Conservation (phyloP, 179 eudicot species). For the Silene coronaria region DNA sequence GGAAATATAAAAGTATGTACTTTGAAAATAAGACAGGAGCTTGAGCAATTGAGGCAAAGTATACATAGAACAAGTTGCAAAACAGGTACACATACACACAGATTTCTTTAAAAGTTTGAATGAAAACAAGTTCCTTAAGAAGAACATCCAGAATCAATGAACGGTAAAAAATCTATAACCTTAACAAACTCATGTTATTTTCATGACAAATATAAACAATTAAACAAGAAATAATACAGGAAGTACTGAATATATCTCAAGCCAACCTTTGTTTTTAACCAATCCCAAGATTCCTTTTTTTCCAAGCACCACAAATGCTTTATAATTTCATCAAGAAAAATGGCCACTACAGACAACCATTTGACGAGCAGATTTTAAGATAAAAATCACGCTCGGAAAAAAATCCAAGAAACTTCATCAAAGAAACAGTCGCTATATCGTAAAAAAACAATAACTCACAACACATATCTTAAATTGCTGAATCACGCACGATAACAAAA, state of each 20-base stretch:
- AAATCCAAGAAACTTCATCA: too few relatives aligned
- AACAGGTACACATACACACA: neutral
- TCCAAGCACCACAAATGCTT: neutral
- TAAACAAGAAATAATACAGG: neutral
- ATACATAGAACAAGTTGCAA: neutral
- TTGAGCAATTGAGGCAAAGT: neutral
- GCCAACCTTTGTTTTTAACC: neutral
- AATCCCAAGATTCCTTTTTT: neutral
- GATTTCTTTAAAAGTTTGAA: neutral
- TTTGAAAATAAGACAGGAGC: neutral
- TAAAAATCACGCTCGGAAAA: too few relatives aligned
- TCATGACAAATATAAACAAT: neutral
- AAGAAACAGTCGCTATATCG: too few relatives aligned
- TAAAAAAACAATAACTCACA: too few relatives aligned
- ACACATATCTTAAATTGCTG: neutral
- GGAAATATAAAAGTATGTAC: neutral
- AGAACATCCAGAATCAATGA: too few relatives aligned
- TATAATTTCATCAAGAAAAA: neutral
- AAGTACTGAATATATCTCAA: neutral
- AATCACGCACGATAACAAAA: neutral
- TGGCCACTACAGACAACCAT: neutral
- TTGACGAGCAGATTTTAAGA: neutral
- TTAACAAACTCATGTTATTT: too few relatives aligned
- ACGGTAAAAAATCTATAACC: too few relatives aligned
- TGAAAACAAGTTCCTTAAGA: too few relatives aligned